Base-by-base conservation (phyloP, 768 basidiomycete species). In the Amanita subjunquillea region DNA sequence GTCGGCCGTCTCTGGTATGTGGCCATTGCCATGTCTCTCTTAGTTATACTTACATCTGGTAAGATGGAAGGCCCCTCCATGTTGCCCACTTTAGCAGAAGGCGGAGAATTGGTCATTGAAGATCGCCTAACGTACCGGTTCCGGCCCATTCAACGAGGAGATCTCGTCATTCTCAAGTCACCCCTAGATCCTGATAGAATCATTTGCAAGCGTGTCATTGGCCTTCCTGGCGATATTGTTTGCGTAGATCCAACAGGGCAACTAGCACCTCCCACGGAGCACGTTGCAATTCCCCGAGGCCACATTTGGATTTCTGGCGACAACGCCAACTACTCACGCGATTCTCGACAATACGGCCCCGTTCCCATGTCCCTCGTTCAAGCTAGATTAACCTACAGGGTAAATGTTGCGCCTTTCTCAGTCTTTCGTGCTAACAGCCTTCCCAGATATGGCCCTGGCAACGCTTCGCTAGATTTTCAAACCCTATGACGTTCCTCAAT, bases 271-370 rank as follows among this genome's bases (percentile, higher is more conserved):
- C 80, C 82, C 9, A 74, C 73, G 13, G 86, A 86, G 55, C 88
- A 91, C 60, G 76, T 94, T 13, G 62, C 82, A 25, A 69, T 97
- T 8, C 95, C 95, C 1, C 78, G 77, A 59, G 91, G 92, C 3
- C 87, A 95, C 64, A 66, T 95, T 22, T 97, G 95, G 95, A 72
- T 95, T 29, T 78, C 72, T 47, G 96, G 95, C 22, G 95, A 99
- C 69, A 99, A 98, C 62, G 72, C 85, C 40, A 73, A 79, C 23
- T 75, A 73, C 57, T 93, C 92, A 34, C 80, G 82, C 12, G 95
- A 99, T 69, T 97, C 95, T 9, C 76, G 95, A 53, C 68, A 73
- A n/a, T 96, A 96, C 69, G 96, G 95, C 0, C 95, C 95, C 22
- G 84, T 98, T 3, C 83, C 95, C 0, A 78, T 89, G 58, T 83